Evolutionary conservation across 192 early-diverging fungal species (phyloP), one percentile per base, ranked within the genome.

Genomic region (Backusella psychrophila): DNA sequence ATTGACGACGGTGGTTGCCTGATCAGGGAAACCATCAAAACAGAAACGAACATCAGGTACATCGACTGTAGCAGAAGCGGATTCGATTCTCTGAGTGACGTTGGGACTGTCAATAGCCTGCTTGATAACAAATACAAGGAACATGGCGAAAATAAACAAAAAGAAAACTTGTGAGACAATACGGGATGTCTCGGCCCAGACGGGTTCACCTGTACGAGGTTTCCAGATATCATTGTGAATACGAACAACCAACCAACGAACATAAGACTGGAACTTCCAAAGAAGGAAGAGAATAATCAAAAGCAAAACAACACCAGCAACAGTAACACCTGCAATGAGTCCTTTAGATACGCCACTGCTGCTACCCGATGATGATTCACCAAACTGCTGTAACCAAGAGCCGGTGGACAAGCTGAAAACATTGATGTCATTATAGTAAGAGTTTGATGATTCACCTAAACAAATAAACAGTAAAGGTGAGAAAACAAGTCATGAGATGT

Each of bases 1-100:
- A 9, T 71, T 75, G 6, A 31, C 31, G 2, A 38, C 23, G 12
- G 19, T 35, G 9, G 74, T 4, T 36, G 73, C 26, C 21, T 77
- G 35, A 4, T 23, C 29, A 7, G 71, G 17, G 44, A 66, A 81
- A 33, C 80, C 80, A 72, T 81, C 80, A 56, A 77, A 81, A 39
- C 80, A 81, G 68, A 81, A 81, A 5, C 80, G 80, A 66, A 81
- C 74, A 78, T 81, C 80, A 11, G 80, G 80, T 6, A 77, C 73
- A 29, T 81, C 69, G 6, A 81, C 80, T 9, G n/a, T 23, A n/a
- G 76, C 72, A 69, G 67, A 59, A 15, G 75, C 66, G 17, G 49
- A 49, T n/a, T 81, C 59, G 41, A 81, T 81, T 49, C 73, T 69
- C 38, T 81, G 76, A 4, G 69, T 75, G 26, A 81, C 73, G 23